Evolutionary conservation across 306 rosid genomes (phyloP).

Genomic region (Hylodesmum podocarpum): DNA sequence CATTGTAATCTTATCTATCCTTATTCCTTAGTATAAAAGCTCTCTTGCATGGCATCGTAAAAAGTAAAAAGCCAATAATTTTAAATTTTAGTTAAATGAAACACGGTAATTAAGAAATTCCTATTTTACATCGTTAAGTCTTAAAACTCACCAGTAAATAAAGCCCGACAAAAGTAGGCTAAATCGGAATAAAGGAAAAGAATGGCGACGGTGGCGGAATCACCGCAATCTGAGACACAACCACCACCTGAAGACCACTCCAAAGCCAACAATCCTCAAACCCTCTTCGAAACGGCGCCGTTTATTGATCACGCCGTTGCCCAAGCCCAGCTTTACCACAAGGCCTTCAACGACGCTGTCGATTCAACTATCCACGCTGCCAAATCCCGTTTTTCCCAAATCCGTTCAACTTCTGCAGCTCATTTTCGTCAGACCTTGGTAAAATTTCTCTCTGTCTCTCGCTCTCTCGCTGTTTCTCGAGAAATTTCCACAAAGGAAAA

Average conservation of each 20-base stretch:
- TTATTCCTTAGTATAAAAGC: too few relatives aligned
- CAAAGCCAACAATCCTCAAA: slow-evolving; percentile 18
- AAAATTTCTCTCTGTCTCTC: not conserved
- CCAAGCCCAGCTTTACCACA: slow-evolving; percentile 67
- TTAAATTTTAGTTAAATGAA: too few relatives aligned
- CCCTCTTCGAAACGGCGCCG: slow-evolving; percentile 45
- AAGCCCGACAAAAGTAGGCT: not conserved
- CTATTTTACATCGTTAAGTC: too few relatives aligned
- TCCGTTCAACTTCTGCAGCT: slow-evolving; percentile 70
- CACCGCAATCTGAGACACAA: slow-evolving; percentile 37
- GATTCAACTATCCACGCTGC: slow-evolving; percentile 63
- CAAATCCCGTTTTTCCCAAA: slow-evolving; percentile 63
- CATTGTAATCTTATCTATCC: too few relatives aligned
- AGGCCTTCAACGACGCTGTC: slow-evolving; percentile 46
- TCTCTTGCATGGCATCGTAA: too few relatives aligned
- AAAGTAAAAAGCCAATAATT: too few relatives aligned
- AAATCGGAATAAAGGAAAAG: not conserved
- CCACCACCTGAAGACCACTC: slow-evolving; percentile 14
- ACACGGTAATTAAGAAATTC: too few relatives aligned
- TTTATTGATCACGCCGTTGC: slow-evolving; percentile 63
- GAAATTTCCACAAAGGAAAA: not conserved
- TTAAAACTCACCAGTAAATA: not conserved
- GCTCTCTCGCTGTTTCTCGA: not conserved
- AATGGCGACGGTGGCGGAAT: slow-evolving; percentile 56
- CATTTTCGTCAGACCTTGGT: slow-evolving; percentile 68